Evolutionary conservation across 2,329 filamentous ascomycete genomes (phyloP), one percentile per base, ranked within the genome.

Genomic region (Ophiosphaerella korrae): DNA sequence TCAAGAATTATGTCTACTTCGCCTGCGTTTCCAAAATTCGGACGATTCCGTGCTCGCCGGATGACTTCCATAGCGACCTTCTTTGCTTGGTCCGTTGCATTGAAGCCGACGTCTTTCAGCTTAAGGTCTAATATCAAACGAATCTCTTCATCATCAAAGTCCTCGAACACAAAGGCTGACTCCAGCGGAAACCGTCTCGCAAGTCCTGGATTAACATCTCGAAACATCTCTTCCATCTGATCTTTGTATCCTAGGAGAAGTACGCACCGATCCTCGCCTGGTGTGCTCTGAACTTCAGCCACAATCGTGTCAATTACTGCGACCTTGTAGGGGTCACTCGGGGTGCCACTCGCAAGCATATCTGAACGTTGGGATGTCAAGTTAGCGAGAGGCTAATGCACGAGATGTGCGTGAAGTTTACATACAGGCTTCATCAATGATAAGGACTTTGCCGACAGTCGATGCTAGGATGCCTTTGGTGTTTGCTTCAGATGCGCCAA

Each of bases 291-390:
- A 0, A 92, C 82, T 57, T 90, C 85, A 0, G 87, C 85, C 0
- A 91, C 88, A 11, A 91, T 85, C 0, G 87, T 90, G 58, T 92
- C 88, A 3, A 91, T 79, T 1, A 90, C 86, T 0, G 84, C 86
- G 0, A 77, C 81, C 65, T 84, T 87, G 73, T 74, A 91, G 0
- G 56, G 51, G 57, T 85, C 81, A 1, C 73, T 66, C 12, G 76
- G 55, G 0, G 45, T 43, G 1, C 68, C 63, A 0, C 64, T 68
- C 39, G 79, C 82, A 0, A 93, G 77, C 31, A 85, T 84, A 56
- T 93, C 26, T 29, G 11, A 8, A 29, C 11, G 26, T 7, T 11
- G 26, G 11, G 5, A 29, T 29, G 11, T 3, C 26, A 29, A 29
- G 26, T 29, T 29, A 29, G 26, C 6, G 26, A 11, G 1, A 29